Conservation (phyloP, 2,329 filamentous ascomycete genomes). For the Ascochyta pisi region DNA sequence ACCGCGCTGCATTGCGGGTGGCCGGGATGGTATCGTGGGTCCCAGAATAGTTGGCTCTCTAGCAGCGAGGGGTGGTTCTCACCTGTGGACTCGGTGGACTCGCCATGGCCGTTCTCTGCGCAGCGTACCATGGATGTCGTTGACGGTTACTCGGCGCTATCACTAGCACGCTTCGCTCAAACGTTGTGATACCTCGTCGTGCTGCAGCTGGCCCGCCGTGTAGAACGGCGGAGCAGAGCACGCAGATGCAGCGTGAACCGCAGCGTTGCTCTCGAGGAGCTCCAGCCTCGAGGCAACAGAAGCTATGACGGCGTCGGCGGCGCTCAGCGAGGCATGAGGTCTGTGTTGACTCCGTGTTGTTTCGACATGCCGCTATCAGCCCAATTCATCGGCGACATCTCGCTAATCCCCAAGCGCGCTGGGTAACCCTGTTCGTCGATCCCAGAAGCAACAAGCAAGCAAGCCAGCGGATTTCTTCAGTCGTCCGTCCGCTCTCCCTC, state of each 20-base stretch:
- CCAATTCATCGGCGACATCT: constrained; percentile 43
- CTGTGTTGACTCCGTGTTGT: constrained; percentile 40
- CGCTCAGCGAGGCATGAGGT: constrained; percentile 34
- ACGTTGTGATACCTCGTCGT: constrained; percentile 30
- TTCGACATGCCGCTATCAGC: constrained; percentile 43
- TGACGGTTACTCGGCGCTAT: constrained; percentile 36
- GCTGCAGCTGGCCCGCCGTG: constrained; percentile 26
- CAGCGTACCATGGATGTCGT: constrained; percentile 37
- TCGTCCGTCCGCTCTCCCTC: constrained; percentile 39
- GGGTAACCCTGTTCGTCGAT: constrained; percentile 43
- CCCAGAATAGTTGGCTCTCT: constrained; percentile 41
- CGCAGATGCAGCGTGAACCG: constrained; percentile 5
- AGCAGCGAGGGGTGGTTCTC: constrained; percentile 32
- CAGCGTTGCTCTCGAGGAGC: constrained; percentile 4
- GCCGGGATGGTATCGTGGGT: constrained; percentile 35
- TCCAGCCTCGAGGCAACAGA: constrained; percentile 3
- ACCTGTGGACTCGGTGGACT: constrained; percentile 6
- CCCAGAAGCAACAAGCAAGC: constrained; percentile 38
- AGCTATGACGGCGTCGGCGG: constrained; percentile 33
- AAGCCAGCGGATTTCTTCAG: constrained; percentile 41
- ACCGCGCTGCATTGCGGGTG: constrained; percentile 27
- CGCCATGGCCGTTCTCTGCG: constrained; percentile 12
- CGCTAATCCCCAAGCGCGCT: constrained; percentile 39
- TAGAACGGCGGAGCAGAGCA: constrained; percentile 9
- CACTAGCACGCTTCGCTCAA: constrained; percentile 21